These are phyloP conservation scores for Trichoderma parareesei DNA, from an alignment of 495 filamentous ascomycete genomes.

Conservation along the genomic window DNA sequence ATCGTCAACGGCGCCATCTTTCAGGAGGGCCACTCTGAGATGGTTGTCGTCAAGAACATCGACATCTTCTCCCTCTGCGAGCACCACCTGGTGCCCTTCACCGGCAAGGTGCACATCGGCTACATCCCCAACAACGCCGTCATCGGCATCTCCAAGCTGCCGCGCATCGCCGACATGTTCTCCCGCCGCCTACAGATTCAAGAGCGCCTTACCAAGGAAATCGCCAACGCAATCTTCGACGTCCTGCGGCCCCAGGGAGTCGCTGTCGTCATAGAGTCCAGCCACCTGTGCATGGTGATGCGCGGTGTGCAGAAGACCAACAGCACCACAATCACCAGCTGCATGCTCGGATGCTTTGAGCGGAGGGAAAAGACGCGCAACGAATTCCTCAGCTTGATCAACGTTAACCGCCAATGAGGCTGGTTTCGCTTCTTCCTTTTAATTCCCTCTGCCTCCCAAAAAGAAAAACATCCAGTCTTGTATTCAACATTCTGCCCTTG, in stretches of 20 bases:
- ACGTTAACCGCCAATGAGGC: slow-evolving; percentile 42
- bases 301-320: slow-evolving; percentile 85
- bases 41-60: slow-evolving; percentile 97
- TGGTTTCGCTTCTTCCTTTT: background rate
- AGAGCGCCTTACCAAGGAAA: slow-evolving; percentile 90
- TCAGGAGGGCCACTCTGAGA: slow-evolving; percentile 92
- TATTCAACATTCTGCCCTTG: background rate
- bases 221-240: slow-evolving; percentile 88
- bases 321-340: slow-evolving; percentile 85
- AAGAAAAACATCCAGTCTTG: background rate
- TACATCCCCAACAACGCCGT: slow-evolving; percentile 85
- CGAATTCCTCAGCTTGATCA: slow-evolving; percentile 77
- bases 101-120: slow-evolving; percentile 97
- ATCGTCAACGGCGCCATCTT: slow-evolving; percentile 95
- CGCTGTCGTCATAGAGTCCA: slow-evolving; percentile 93
- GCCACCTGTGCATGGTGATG: slow-evolving; percentile 98
- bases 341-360: slow-evolving; percentile 90
- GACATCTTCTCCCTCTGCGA: slow-evolving; percentile 94
- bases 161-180: slow-evolving; percentile 96
- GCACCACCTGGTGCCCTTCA: slow-evolving; percentile 96
- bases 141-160: slow-evolving; percentile 90
- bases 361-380: slow-evolving; percentile 87
- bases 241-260: slow-evolving; percentile 91
- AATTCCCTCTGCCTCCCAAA: too few species aligned
- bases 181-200: slow-evolving; percentile 87